Conservation (phyloP, 345 rosid species). For the Brassica napus region Da-Ae NC_063442.1:36810001-36810500, state of each 20-base stretch:
- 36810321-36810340: conserved; percentile 16
- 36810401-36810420: conserved; percentile 23
- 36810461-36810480: conserved; percentile 1
- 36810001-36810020: conserved; percentile 49
- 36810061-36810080: background rate
- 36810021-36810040: background rate
- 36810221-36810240: background rate
- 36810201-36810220: conserved; percentile 26
- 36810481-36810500: background rate
- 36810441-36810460: background rate
- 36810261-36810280: conserved; percentile 19
- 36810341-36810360: background rate
- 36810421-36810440: background rate
- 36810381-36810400: background rate
- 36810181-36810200: conserved; percentile 5
- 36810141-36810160: background rate
- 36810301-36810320: conserved; percentile 33
- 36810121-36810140: background rate
- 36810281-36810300: conserved; percentile 19
- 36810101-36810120: conserved; percentile 55
- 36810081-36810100: conserved; percentile 56
- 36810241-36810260: background rate
- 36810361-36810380: conserved; percentile 13
- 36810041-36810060: background rate
- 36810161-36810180: background rate